A percentile compares a stretch with the other conserved stretches of the same genome.
phyloP scores from a whole-genome alignment of 2,329 filamentous ascomycete genomes.

The Epichloe festucae region DNA sequence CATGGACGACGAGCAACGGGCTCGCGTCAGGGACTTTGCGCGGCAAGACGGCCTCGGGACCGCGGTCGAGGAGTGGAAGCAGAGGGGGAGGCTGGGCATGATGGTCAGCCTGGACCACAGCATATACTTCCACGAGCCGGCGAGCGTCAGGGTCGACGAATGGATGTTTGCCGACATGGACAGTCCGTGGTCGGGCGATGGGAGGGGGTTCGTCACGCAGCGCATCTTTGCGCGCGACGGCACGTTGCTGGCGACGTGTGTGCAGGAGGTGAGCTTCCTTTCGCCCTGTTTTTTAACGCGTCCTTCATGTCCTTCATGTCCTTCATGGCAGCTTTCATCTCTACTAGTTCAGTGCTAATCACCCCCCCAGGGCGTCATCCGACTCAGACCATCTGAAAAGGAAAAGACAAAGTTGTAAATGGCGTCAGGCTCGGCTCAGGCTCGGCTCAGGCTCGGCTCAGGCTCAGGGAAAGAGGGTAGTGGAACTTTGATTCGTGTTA shows the following conservation, averaged over 20 bases:
- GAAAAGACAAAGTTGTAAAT: conserved; percentile 2
- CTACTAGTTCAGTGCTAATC: not conserved
- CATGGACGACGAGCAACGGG: conserved; percentile 28
- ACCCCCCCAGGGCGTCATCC: conserved; percentile 3
- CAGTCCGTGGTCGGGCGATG: conserved; percentile 68
- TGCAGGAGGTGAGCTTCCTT: conserved; percentile 52
- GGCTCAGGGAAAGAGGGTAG: no score
- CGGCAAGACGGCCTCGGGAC: conserved; percentile 26
- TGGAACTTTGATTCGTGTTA: no score
- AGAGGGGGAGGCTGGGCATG: conserved; percentile 59
- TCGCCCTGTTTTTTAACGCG: not conserved
- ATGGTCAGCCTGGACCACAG: conserved; percentile 70
- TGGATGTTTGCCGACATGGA: conserved; percentile 75
- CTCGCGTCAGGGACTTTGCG: conserved; percentile 20
- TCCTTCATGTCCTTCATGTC: no score
- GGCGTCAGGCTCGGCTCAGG: no score
- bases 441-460: no score
- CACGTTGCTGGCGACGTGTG: conserved; percentile 61
- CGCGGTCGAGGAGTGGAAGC: conserved; percentile 32
- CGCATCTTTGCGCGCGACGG: conserved; percentile 61
- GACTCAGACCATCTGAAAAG: not conserved
- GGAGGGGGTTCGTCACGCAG: conserved; percentile 63
- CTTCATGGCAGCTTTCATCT: not conserved
- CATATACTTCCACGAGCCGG: conserved; percentile 54
- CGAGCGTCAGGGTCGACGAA: conserved; percentile 46